Evolutionary conservation across 2,329 filamentous ascomycete species (phyloP), one percentile per base, ranked within the genome.

Genomic region (Pseudogymnoascus sp.): DNA sequence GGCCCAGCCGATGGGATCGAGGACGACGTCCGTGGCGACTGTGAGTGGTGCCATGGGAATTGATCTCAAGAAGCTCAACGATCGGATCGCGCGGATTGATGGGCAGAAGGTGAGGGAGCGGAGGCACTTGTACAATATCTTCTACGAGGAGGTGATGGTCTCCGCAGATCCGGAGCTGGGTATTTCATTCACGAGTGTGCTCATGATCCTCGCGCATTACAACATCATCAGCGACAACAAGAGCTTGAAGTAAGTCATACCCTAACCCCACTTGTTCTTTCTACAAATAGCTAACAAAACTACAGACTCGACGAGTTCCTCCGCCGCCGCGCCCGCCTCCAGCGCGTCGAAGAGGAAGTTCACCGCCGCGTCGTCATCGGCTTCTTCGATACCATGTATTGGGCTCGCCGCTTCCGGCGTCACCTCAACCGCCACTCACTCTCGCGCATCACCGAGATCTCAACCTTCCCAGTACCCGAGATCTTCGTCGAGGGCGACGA

Each of bases 211-310:
- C 64, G 93, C 96, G 36, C 95, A 99, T 76, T 96, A 99, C 81
- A 99, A 97, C 72, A 92, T 99, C 72, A 99, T 99, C 74, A 96
- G 89, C 69, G 95, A 99, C 76, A 97, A 89, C 79, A 97, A 97
- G 81, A 96, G 92, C 75, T 79, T 99, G 72, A 88, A 84, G 88
- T 90, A 78, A 73, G 79, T 75, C 53, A 50, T 21, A 12, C 5
- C 11, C 5, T 23, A 12, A 2, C 12, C 40, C 44, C 3, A 16
- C 64, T 61, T 59, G 18, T 59, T 61, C 16, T 18, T 31, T 11
- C 10, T 21, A 59, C 11, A 16, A 4, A 59, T 62, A 60, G 61
- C 71, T 76, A 71, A 79, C 71, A 64, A 63, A 42, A 12, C 50
- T 62, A 23, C 40, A 91, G 91, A 66, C 83, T 99, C 2, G 95